Conservation (phyloP, 768 basidiomycete genomes). For the Termitomyces bulborhizus region DNA sequence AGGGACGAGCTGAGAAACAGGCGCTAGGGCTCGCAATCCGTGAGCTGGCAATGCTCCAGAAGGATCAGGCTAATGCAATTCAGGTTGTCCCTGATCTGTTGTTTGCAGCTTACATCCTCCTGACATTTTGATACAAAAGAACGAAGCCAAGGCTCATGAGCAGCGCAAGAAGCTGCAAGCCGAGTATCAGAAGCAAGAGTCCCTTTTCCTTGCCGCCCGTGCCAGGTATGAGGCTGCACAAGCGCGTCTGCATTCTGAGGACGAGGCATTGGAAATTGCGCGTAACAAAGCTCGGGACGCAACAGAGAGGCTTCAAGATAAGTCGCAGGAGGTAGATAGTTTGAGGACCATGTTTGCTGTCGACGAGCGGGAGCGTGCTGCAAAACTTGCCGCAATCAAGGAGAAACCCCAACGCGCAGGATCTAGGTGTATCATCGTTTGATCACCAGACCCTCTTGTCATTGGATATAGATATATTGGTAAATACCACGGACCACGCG, state of each 20-base stretch:
- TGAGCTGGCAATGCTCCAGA: constrained; percentile 63
- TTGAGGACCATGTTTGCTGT: constrained; percentile 58
- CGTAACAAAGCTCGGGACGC: constrained; percentile 49
- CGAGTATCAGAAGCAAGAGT: constrained; percentile 58
- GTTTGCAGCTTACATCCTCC: not conserved
- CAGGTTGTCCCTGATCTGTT: constrained; percentile 31
- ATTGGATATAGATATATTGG: not conserved
- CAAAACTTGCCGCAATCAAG: constrained; percentile 38
- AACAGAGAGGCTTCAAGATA: constrained; percentile 60
- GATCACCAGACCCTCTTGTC: not conserved
- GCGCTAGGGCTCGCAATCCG: constrained; percentile 54
- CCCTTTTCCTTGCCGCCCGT: constrained; percentile 54
- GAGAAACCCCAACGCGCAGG: constrained; percentile 23
- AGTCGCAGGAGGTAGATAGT: constrained; percentile 68
- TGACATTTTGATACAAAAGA: constrained; percentile 21
- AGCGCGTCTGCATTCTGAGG: constrained; percentile 39
- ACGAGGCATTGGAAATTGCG: constrained; percentile 42
- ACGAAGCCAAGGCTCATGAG: constrained; percentile 52
- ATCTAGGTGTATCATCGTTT: constrained; percentile 9
- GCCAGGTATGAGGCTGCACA: constrained; percentile 49
- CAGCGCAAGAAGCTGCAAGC: constrained; percentile 47
- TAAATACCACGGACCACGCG: not conserved
- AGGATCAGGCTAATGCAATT: constrained; percentile 60
- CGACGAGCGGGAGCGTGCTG: constrained; percentile 65
- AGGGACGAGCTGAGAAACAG: constrained; percentile 62